Conservation (phyloP, 768 basidiomycete genomes). For the Tylopilus sp. region DNA sequence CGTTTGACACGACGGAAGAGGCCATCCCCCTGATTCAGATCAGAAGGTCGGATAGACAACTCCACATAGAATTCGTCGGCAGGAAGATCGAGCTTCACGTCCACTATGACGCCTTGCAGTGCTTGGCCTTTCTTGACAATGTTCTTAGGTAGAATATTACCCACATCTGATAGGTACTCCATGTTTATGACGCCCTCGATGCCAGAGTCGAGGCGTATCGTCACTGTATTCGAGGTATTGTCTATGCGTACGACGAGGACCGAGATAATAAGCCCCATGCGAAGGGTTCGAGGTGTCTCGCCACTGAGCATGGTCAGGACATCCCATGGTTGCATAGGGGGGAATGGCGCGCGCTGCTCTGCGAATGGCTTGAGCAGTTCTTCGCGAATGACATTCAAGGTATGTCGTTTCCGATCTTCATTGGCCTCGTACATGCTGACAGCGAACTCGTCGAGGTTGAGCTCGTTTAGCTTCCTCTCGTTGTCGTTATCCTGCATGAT, state of each 20-base stretch:
- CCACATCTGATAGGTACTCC: slow-evolving; percentile 54
- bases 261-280: slow-evolving; percentile 77
- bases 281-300: slow-evolving; percentile 78
- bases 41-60: slow-evolving; percentile 65
- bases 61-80: slow-evolving; percentile 66
- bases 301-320: slow-evolving; percentile 94
- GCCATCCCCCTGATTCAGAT: slow-evolving; percentile 60
- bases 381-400: slow-evolving; percentile 81
- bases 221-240: slow-evolving; percentile 41
- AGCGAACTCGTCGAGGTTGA: slow-evolving; percentile 96
- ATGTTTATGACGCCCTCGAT: slow-evolving; percentile 76
- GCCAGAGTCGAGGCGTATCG: slow-evolving; percentile 87
- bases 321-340: slow-evolving; percentile 66
- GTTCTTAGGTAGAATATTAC: slow-evolving; percentile 38
- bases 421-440: slow-evolving; percentile 84
- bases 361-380: slow-evolving; percentile 80
- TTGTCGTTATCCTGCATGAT: slow-evolving; percentile 84
- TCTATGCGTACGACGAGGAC: slow-evolving; percentile 59
- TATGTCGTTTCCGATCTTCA: slow-evolving; percentile 83
- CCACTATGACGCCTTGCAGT: slow-evolving; percentile 73
- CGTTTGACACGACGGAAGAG: slow-evolving; percentile 55
- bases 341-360: slow-evolving; percentile 69
- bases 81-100: slow-evolving; percentile 59
- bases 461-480: slow-evolving; percentile 78
- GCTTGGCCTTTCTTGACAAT: slow-evolving; percentile 77